phyloP scores from a whole-genome alignment of 345 rosid genomes.

The Brassica carinata region DNA sequence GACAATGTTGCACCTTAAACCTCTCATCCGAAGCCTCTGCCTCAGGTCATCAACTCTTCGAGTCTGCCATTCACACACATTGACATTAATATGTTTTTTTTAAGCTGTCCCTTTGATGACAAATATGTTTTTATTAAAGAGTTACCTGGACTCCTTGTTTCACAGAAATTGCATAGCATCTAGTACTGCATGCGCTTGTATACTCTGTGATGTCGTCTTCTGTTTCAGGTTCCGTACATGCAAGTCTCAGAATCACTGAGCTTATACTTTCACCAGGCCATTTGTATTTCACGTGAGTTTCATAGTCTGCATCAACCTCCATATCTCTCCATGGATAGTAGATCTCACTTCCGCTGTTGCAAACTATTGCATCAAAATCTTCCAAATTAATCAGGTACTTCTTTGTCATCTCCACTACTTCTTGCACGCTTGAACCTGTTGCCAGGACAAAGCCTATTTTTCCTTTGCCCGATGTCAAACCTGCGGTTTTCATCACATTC shows the following conservation, averaged over 20 bases:
- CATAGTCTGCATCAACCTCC: slow-evolving; percentile 70
- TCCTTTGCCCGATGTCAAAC: slow-evolving; percentile 47
- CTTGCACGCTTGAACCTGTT: slow-evolving; percentile 64
- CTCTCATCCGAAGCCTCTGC: slow-evolving; percentile 85
- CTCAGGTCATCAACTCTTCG: slow-evolving; percentile 65
- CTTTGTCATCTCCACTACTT: slow-evolving; percentile 56
- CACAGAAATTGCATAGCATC: slow-evolving; percentile 65
- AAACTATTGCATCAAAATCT: slow-evolving; percentile 83
- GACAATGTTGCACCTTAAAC: slow-evolving; percentile 71
- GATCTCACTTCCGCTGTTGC: slow-evolving; percentile 83
- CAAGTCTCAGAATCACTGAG: slow-evolving; percentile 55
- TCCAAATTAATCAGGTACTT: slow-evolving; percentile 57
- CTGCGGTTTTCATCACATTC: slow-evolving; percentile 68
- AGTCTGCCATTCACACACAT: slow-evolving; percentile 49
- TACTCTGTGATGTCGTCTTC: slow-evolving; percentile 56
- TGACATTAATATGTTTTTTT: slow-evolving; percentile 13
- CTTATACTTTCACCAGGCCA: slow-evolving; percentile 86
- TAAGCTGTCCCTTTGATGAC: background rate
- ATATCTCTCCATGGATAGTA: slow-evolving; percentile 81
- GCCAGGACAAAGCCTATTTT: slow-evolving; percentile 66
- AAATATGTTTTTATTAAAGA: background rate
- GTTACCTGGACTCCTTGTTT: slow-evolving; percentile 71
- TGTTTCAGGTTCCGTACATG: slow-evolving; percentile 50
- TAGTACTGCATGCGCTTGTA: slow-evolving; percentile 52
- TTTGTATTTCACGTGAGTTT: slow-evolving; percentile 75